Evolutionary conservation across 2,329 filamentous ascomycete genomes (phyloP).

Genomic region (Ascomycota sp.): DNA sequence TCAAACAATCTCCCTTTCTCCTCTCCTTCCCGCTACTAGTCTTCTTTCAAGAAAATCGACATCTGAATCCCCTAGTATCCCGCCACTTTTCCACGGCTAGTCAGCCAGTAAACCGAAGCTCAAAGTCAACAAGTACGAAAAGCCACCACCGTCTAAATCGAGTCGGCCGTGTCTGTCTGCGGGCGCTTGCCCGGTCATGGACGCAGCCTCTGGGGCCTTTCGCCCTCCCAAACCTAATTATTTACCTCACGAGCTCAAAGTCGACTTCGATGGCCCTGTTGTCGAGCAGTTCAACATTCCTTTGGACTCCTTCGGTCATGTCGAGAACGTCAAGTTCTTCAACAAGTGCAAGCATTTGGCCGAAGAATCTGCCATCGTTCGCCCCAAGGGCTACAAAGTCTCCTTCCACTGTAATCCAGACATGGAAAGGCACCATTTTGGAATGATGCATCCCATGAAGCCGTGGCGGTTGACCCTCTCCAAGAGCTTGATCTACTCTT

Average conservation of each 20-base stretch:
- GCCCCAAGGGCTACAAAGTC: conserved; percentile 72
- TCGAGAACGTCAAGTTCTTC: conserved; percentile 35
- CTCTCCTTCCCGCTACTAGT: too few relatives aligned
- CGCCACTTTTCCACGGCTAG: too few relatives aligned
- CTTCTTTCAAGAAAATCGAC: too few relatives aligned
- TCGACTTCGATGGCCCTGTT: conserved; percentile 28
- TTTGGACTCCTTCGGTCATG: conserved; percentile 27
- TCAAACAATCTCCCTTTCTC: too few relatives aligned
- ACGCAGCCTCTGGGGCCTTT: conserved; percentile 28
- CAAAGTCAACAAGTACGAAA: too few relatives aligned
- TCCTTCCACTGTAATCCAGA: conserved; percentile 91
- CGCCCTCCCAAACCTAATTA: conserved; percentile 39
- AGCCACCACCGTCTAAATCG: too few relatives aligned
- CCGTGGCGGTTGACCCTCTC: conserved; percentile 91
- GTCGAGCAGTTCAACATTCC: conserved; percentile 31
- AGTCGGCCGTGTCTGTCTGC: too few relatives aligned
- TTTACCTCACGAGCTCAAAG: conserved; percentile 31
- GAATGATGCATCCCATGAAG: conserved; percentile 95
- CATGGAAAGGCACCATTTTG: conserved; percentile 94
- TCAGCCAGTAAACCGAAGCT: too few relatives aligned
- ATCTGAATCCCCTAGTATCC: too few relatives aligned
- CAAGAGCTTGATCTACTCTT: conserved; percentile 83
- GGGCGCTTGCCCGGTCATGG: conserved; percentile 10
- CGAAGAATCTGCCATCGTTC: conserved; percentile 47
- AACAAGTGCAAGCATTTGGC: conserved; percentile 36